Evolutionary conservation across 129 eudicot genomes (phyloP).

Genomic region (Mikania micrantha): DNA sequence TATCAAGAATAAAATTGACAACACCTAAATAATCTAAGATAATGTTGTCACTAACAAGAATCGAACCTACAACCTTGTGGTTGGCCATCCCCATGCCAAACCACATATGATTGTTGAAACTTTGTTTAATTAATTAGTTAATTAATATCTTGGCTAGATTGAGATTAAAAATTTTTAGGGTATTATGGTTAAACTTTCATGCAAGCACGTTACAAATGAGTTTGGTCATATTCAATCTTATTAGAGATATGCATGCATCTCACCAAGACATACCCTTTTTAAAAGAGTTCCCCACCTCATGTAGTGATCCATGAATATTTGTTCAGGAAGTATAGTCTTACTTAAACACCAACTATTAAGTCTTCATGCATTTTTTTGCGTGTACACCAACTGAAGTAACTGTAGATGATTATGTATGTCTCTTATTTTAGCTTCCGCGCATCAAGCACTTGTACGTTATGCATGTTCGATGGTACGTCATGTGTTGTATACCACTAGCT

Average conservation of each 20-base stretch:
- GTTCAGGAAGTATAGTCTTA: neutral
- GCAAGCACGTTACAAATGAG: neutral
- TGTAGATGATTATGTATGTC: conserved; percentile 3
- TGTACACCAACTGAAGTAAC: conserved; percentile 4
- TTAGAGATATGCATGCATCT: neutral
- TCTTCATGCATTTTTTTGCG: conserved; percentile 1
- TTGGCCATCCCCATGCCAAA: no score
- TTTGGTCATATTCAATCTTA: neutral
- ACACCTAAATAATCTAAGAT: no score
- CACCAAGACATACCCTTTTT: neutral
- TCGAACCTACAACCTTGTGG: no score
- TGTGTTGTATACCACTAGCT: no score
- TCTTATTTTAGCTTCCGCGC: neutral
- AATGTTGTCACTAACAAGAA: no score
- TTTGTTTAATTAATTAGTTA: neutral
- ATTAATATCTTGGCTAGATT: no score
- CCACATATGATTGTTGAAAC: neutral
- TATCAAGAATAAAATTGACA: no score
- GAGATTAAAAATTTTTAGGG: no score
- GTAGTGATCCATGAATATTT: neutral
- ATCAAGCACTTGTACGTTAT: neutral
- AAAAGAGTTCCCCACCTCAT: neutral
- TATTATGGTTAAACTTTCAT: no score
- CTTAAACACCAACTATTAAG: conserved; percentile 1
- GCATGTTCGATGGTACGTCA: conserved; percentile 1